Base-by-base conservation (phyloP, 768 basidiomycete genomes). In the Leccinum ochraceum region DNA sequence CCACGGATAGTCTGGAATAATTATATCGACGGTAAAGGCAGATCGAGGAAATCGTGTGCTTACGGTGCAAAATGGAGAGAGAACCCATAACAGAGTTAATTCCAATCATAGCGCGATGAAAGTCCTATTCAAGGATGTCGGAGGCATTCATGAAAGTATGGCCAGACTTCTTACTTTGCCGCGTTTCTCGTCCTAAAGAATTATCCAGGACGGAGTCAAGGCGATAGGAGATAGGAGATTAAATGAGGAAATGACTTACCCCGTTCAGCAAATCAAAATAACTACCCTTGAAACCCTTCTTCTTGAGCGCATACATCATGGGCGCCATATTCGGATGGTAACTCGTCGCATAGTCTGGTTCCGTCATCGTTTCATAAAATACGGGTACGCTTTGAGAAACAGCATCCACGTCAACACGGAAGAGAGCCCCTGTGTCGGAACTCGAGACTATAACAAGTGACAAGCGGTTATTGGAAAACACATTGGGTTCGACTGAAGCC, bases 391-490 rank as follows among this genome's bases (percentile, higher is more conserved):
- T 64, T 54, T 60, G 60, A 10, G 61, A 52, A 20, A 61, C 53
- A 54, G 68, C 63, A 20, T 62, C 62, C 3, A 59, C 22, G 3
- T 56, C 53, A 14, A 64, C 34, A 11, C 59, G 57, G 0, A 59
- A 58, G 9, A 68, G 58, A 14, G 54, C 67, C 4, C 62, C 63
- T 8, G 30, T 52, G 26, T 0, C 51, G 20, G 56, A 67, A 24
- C 6, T 57, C n/a, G 68, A 66, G 54, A 57, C 63, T 6, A 70
- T 65, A 2, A 67, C 51, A 13, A 73, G 66, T 3, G 75, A 76
- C 22, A 75, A 62, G 17, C 73, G 75, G 48, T 72, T 76, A 54
- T 75, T 76, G 13, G 73, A 68, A 60, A 72, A 76, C 0, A 57
- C 56, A 20, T 74, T 65, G 6, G 64, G 65, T 6, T 64, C 56